Evolutionary conservation across 257 asterid genomes (phyloP), one percentile per base, ranked within the genome.

Genomic region (Vinca minor): DNA sequence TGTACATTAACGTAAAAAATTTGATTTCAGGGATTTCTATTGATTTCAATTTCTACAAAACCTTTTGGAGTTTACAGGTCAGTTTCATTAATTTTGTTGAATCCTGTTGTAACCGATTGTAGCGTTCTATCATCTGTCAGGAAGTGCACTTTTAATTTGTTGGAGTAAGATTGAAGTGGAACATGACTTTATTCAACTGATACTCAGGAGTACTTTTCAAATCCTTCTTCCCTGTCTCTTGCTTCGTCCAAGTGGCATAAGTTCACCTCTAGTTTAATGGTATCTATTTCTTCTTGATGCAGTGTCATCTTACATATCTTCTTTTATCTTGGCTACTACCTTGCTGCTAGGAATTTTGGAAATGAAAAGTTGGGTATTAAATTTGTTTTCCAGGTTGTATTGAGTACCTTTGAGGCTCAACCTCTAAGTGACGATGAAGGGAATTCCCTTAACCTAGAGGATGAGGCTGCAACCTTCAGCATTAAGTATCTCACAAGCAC

Each of bases 21-120:
- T 71, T 70, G 73, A 79, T 78, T 79, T 78, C 80, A 92, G 98
- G 95, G 64, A 84, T 84, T 77, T 76, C 97, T 63, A 85, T 92
- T 71, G 98, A 92, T 82, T 84, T 89, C 94, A 85, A 83, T 85
- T 92, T 92, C 69, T 92, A 92, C 81, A 92, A 84, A 76, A 92
- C 97, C 81, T 87, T 92, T 75, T 92, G 98, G 98, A 84, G 95
- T 80, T 83, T 92, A 74, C 98, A 92, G 98, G 98, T 87, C 54
- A 71, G 95, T 70, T 34, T 64, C 29, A 48, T 31, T 34, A 55
- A 55, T 31, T 55, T 55, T 55, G 23, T 29, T 15, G 10, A 13
- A 21, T 59, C 10, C 12, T 36, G 17, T 38, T 59, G 32, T 25
- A n/a, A 13, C 34, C 4, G 20, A 20, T 13, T 34, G n/a, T n/a